phyloP scores from a whole-genome alignment of 768 basidiomycete genomes.

The Podaxis sp. region DNA sequence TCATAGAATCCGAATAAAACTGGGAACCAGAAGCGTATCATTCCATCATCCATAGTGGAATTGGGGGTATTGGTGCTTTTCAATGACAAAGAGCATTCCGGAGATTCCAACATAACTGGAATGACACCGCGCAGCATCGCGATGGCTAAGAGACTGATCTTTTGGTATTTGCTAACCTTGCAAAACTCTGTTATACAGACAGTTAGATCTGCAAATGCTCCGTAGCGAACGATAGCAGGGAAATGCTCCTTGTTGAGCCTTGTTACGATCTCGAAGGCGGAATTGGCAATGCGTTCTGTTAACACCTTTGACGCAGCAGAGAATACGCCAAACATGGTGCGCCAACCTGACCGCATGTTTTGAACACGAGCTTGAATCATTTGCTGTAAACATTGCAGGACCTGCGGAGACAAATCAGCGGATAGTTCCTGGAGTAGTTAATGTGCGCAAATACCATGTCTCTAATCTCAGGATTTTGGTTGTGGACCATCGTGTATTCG shows the following conservation, averaged over 20 bases:
- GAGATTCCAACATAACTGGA: constrained; percentile 83
- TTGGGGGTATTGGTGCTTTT: constrained; percentile 17
- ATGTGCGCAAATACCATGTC: constrained; percentile 72
- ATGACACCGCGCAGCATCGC: constrained; percentile 95
- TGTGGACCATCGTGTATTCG: constrained; percentile 97
- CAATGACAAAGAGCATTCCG: constrained; percentile 52
- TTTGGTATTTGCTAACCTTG: constrained; percentile 99
- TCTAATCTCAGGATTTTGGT: constrained; percentile 91
- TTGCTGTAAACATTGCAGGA: constrained; percentile 96
- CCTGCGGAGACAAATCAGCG: constrained; percentile 42
- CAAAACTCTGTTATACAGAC: constrained; percentile 99
- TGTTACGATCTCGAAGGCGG: constrained; percentile 95
- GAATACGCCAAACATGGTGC: constrained; percentile 99
- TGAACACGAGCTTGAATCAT: constrained; percentile 96
- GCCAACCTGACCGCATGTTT: constrained; percentile 97
- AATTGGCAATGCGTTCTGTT: constrained; percentile 84
- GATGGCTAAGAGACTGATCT: constrained; percentile 94
- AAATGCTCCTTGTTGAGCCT: constrained; percentile 91
- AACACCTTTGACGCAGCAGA: constrained; percentile 91
- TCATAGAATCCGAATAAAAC: constrained; percentile 98
- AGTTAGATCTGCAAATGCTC: constrained; percentile 93
- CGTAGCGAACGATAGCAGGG: constrained; percentile 84
- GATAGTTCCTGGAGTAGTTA: background rate
- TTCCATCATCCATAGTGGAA: constrained; percentile 64
- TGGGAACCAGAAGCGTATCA: constrained; percentile 98